These are phyloP conservation scores for Aureobasidium sp. DNA, from an alignment of 2,329 filamentous ascomycete species.

Conservation along the genomic window DNA sequence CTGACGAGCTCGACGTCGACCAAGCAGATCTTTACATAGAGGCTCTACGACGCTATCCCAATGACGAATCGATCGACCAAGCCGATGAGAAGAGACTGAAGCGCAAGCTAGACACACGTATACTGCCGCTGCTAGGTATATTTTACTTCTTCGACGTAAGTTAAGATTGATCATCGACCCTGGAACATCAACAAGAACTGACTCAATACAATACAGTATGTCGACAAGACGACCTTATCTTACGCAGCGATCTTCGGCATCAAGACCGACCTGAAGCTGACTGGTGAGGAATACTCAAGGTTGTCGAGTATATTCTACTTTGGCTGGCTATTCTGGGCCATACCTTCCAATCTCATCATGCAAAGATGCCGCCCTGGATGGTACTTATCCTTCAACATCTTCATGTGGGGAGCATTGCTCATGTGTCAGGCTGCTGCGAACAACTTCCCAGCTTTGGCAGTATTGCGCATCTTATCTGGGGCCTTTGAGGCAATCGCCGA, in stretches of 20 bases:
- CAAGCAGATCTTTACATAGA: background rate
- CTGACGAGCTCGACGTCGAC: background rate
- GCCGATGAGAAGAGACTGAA: background rate
- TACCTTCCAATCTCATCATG: constrained; percentile 47
- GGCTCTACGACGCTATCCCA: background rate
- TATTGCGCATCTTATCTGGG: constrained; percentile 49
- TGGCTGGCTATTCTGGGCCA: constrained; percentile 42
- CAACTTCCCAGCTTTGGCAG: constrained; percentile 48
- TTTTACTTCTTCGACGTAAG: constrained; percentile 5
- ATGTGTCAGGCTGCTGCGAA: constrained; percentile 28
- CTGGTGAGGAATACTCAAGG: background rate
- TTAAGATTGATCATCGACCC: background rate
- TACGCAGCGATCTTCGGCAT: constrained; percentile 9
- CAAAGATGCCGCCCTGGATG: constrained; percentile 44
- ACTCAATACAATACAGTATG: background rate
- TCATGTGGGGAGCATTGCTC: constrained; percentile 44
- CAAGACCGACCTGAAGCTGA: background rate
- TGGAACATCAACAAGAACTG: background rate
- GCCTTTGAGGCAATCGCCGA: constrained; percentile 50
- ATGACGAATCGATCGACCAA: constrained; percentile 2
- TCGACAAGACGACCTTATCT: constrained; percentile 4
- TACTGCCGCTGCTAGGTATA: background rate
- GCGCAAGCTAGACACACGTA: background rate
- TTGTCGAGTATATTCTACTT: constrained; percentile 49
- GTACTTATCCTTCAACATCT: constrained; percentile 41